These are phyloP conservation scores for Zygnema circumcarinatum DNA, from an alignment of 139 green algal species.

Conservation along the genomic window DNA sequence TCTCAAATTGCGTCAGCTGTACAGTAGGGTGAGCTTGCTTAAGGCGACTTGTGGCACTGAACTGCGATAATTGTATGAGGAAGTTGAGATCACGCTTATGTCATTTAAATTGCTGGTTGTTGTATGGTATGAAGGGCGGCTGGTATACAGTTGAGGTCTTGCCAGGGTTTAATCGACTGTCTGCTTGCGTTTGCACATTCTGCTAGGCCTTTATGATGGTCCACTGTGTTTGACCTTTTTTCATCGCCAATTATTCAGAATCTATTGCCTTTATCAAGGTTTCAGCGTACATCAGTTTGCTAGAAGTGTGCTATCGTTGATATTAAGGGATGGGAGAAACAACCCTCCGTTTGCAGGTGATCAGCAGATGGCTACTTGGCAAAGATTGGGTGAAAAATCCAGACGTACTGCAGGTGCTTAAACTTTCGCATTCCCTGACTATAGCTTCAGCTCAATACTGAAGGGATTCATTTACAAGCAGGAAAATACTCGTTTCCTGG, in stretches of 20 bases:
- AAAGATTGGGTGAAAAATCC: no score
- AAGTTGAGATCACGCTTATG: neutral
- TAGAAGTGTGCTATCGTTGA: no score
- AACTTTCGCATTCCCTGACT: neutral
- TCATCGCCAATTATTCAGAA: no score
- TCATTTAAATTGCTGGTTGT: neutral
- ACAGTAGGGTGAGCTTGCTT: slow-evolving; percentile 2
- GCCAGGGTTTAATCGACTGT: neutral
- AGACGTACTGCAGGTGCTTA: neutral
- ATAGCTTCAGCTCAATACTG: neutral
- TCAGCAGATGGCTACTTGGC: neutral
- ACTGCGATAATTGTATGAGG: neutral
- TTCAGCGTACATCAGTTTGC: no score
- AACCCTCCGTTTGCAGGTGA: no score
- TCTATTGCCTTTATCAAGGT: no score
- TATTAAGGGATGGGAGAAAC: no score
- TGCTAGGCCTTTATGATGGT: neutral
- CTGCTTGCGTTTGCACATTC: neutral
- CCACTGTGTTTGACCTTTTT: neutral
- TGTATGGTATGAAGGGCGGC: neutral
- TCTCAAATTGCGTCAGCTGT: slow-evolving; percentile 6
- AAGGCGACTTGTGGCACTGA: slow-evolving; percentile 1
- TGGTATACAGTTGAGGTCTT: neutral
- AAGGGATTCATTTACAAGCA: neutral
- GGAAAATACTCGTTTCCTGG: neutral